Conservation (phyloP, 805 yeast species). For the Komagataella pastoris region DNA sequence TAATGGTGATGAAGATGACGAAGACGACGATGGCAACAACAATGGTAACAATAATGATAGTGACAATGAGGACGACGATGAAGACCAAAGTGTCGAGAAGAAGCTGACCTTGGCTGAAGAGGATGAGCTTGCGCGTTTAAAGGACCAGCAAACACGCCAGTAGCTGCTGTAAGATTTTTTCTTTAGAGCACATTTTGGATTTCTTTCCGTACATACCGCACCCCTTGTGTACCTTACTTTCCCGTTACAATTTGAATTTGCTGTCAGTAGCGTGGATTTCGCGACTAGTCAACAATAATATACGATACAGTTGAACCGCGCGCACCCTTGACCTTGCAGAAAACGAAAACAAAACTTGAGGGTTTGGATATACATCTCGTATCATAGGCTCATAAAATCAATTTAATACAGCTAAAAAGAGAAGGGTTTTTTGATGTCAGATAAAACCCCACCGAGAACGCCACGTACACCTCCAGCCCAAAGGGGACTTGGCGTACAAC, state of each 20-base stretch:
- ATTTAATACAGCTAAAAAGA: background rate
- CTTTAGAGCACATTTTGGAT: background rate
- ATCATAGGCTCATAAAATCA: background rate
- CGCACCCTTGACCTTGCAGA: background rate
- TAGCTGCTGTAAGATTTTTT: background rate
- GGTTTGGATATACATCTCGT: background rate
- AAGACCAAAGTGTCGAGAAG: constrained; percentile 8
- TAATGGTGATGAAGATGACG: constrained; percentile 21
- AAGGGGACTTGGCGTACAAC: background rate
- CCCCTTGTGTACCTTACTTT: background rate
- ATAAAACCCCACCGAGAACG: background rate
- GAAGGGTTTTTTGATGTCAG: background rate
- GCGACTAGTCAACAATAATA: background rate
- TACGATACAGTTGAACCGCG: background rate
- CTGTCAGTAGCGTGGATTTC: background rate
- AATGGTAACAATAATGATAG: constrained; percentile 13
- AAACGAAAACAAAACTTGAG: background rate
- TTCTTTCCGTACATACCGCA: background rate
- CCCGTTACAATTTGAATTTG: background rate
- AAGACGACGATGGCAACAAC: constrained; percentile 10
- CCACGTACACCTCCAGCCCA: background rate
- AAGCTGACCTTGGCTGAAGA: constrained; percentile 19
- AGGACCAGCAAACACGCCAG: constrained; percentile 1
- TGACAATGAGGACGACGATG: constrained; percentile 15
- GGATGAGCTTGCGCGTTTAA: constrained; percentile 11